Evolutionary conservation across 768 basidiomycete genomes (phyloP).

Genomic region (Termitomyces titanicus): DNA sequence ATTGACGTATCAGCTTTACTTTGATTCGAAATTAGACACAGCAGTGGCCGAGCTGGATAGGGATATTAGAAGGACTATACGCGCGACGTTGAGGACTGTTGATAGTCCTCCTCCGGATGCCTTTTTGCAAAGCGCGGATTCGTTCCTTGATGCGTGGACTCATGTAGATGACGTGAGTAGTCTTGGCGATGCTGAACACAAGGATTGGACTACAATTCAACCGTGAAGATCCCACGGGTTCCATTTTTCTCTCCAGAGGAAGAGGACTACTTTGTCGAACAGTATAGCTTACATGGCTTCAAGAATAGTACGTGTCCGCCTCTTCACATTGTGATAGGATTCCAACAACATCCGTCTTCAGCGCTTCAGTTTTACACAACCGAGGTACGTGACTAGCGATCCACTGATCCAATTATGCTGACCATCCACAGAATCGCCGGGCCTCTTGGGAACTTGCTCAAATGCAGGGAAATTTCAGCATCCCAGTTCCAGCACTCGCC

Average conservation of each 20-base stretch:
- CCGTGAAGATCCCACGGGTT: slow-evolving; percentile 52
- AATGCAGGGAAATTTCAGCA: slow-evolving; percentile 42
- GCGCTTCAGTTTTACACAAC: slow-evolving; percentile 65
- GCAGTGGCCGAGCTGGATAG: slow-evolving; percentile 52
- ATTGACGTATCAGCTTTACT: slow-evolving; percentile 63
- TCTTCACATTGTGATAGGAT: neutral
- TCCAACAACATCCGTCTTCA: slow-evolving; percentile 24
- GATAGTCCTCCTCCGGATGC: slow-evolving; percentile 51
- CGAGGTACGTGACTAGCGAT: slow-evolving; percentile 32
- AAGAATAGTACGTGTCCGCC: slow-evolving; percentile 44
- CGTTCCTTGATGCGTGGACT: slow-evolving; percentile 53
- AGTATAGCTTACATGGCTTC: slow-evolving; percentile 57
- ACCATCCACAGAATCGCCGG: slow-evolving; percentile 33
- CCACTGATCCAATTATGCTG: neutral
- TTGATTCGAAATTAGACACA: slow-evolving; percentile 41
- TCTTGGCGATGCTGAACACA: too few species aligned
- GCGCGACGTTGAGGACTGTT: slow-evolving; percentile 51
- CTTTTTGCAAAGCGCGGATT: slow-evolving; percentile 47
- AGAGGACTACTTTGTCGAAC: slow-evolving; percentile 69
- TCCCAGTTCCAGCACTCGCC: slow-evolving; percentile 41
- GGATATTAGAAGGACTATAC: slow-evolving; percentile 54
- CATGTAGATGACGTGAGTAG: slow-evolving; percentile 36
- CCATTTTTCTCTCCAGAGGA: slow-evolving; percentile 58
- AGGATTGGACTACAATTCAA: slow-evolving; percentile 1
- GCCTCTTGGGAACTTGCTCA: slow-evolving; percentile 36